Evolutionary conservation across 1,139 yeast species (phyloP).

Genomic region (Pichia sp.): DNA sequence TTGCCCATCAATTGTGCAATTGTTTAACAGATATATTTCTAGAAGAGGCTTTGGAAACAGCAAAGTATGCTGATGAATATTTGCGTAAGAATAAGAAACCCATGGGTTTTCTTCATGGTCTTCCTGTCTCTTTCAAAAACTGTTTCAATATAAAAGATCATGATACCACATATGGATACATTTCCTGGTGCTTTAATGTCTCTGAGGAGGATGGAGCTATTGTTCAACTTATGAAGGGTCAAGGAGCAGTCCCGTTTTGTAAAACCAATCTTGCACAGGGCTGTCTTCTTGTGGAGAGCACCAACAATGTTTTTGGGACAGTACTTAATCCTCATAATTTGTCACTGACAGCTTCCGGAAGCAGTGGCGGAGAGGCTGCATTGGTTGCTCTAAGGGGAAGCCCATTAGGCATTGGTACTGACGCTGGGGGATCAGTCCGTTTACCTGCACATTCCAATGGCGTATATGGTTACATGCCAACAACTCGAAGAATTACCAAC

Average conservation of each 20-base stretch:
- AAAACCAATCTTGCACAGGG: slow-evolving; percentile 54
- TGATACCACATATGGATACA: slow-evolving; percentile 59
- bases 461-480: slow-evolving; percentile 61
- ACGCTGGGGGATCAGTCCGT: slow-evolving; percentile 74
- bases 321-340: slow-evolving; percentile 51
- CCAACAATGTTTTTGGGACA: slow-evolving; percentile 46
- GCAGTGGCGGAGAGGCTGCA: slow-evolving; percentile 75
- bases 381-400: slow-evolving; percentile 61
- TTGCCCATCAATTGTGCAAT: slow-evolving; percentile 50
- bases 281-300: slow-evolving; percentile 50
- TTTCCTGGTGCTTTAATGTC: slow-evolving; percentile 46
- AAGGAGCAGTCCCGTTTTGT: slow-evolving; percentile 63
- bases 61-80: slow-evolving; percentile 49
- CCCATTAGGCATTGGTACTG: slow-evolving; percentile 67
- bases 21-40: slow-evolving; percentile 55
- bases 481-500: slow-evolving; percentile 54
- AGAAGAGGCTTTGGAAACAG: slow-evolving; percentile 51
- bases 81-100: slow-evolving; percentile 51
- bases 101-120: slow-evolving; percentile 71
- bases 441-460: slow-evolving; percentile 72
- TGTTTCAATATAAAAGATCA: slow-evolving; percentile 56
- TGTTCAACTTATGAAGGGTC: slow-evolving; percentile 46
- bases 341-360: slow-evolving; percentile 56
- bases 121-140: slow-evolving; percentile 71
- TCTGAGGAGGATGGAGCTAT: slow-evolving; percentile 48